phyloP scores from a whole-genome alignment of 257 asterid genomes.

The Scutellaria barbata region DNA sequence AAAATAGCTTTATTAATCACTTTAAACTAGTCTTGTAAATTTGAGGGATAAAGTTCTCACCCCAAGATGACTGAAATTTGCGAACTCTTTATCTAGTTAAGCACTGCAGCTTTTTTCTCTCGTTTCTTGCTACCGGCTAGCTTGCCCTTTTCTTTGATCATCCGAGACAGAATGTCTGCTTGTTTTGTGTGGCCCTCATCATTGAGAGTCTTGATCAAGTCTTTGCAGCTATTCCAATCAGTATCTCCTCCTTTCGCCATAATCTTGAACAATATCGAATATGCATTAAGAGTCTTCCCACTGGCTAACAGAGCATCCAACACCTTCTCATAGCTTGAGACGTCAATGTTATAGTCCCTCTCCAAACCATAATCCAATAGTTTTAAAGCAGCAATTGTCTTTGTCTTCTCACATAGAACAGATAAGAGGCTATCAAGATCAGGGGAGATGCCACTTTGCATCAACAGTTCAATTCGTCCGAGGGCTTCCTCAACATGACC shows the following conservation, averaged over 20 bases:
- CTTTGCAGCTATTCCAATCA: slow-evolving; percentile 65
- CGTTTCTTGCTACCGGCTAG: slow-evolving; percentile 58
- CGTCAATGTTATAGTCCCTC: slow-evolving; percentile 57
- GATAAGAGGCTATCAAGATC: slow-evolving; percentile 63
- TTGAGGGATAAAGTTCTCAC: slow-evolving; percentile 37
- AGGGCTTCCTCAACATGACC: slow-evolving; percentile 96
- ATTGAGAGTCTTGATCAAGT: slow-evolving; percentile 78
- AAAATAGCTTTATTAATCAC: neutral
- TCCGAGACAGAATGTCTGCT: slow-evolving; percentile 82
- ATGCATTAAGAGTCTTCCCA: slow-evolving; percentile 90
- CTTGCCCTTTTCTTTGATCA: slow-evolving; percentile 54
- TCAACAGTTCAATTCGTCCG: slow-evolving; percentile 79
- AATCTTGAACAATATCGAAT: slow-evolving; percentile 75
- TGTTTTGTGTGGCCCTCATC: slow-evolving; percentile 87
- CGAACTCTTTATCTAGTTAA: slow-evolving; percentile 27
- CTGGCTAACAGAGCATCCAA: slow-evolving; percentile 78
- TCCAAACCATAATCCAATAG: slow-evolving; percentile 70
- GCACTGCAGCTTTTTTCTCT: slow-evolving; percentile 50
- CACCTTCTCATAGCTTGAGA: slow-evolving; percentile 77
- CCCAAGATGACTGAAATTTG: slow-evolving; percentile 28
- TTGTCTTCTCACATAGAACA: slow-evolving; percentile 71
- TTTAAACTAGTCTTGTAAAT: slow-evolving; percentile 6
- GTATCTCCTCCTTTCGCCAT: slow-evolving; percentile 73
- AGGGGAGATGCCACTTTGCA: slow-evolving; percentile 72
- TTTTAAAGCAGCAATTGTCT: slow-evolving; percentile 81